Evolutionary conservation across 202 grass and related monocot genomes (phyloP).

Genomic region (Setaria italica): DNA sequence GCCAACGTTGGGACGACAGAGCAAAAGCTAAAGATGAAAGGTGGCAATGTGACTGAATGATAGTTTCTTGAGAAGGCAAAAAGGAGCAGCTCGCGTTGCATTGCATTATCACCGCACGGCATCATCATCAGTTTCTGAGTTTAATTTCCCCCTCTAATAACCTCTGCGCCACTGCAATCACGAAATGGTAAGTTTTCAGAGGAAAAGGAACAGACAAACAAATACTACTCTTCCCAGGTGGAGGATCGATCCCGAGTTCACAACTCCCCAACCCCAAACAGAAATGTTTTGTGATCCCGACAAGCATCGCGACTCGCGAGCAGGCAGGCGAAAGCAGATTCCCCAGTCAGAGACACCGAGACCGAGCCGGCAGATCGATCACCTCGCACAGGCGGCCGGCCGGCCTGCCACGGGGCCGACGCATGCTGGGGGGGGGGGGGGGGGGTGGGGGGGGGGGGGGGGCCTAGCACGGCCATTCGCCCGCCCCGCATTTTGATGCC

Average conservation of each 20-base stretch:
- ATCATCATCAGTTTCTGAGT: background rate
- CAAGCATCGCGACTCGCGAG: conserved; percentile 20
- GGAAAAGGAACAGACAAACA: background rate
- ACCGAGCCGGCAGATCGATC: background rate
- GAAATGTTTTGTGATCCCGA: conserved; percentile 46
- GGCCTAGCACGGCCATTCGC: background rate
- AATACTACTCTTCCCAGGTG: no score
- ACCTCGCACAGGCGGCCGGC: background rate
- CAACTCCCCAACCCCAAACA: background rate
- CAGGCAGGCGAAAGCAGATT: conserved; percentile 54
- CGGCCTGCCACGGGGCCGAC: background rate
- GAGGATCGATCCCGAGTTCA: background rate
- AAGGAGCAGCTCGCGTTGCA: background rate
- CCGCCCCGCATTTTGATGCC: conserved; percentile 52
- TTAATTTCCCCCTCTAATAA: background rate
- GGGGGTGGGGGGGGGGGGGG: background rate
- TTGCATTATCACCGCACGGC: conserved; percentile 6
- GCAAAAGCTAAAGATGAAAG: conserved; percentile 61
- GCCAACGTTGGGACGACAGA: conserved; percentile 36
- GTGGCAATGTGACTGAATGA: conserved; percentile 42
- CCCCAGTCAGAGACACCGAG: conserved; percentile 6
- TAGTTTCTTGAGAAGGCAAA: conserved; percentile 52
- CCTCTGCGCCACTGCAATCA: background rate
- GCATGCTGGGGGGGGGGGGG: background rate
- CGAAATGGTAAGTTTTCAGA: background rate